Evolutionary conservation across 495 filamentous ascomycete genomes (phyloP), one percentile per base, ranked within the genome.

Genomic region (Trichoderma virens): DNA sequence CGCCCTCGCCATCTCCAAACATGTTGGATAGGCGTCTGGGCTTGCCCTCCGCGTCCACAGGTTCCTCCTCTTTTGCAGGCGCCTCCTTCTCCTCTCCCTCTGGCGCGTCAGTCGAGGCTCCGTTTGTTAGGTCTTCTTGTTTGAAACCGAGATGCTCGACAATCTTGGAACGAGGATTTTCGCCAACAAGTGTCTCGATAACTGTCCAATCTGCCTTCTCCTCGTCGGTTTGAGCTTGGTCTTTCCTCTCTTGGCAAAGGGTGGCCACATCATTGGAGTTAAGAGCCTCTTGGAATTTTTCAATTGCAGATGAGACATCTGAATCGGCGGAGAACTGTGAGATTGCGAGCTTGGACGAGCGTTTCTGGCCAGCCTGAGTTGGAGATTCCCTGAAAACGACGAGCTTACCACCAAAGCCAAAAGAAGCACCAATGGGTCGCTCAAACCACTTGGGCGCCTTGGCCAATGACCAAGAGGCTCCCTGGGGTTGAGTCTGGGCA

Each of bases 181-280:
- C 84, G 8, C 92, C 86, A 43, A 92, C 87, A 72, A 98, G 75
- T n/a, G 91, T 90, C 74, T 93, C 86, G 65, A 99, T 88, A 31
- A 97, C 90, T 74, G 88, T 87, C 94, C 94, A 99, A 73, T 98
- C 93, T 16, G 88, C 88, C 80, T 90, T 97, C 72, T 97, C 94
- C 67, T 93, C 90, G 2, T 97, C 93, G 6, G 84, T 90, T 65
- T 82, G 85, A 20, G 93, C 89, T 61, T 83, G 76, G 11, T 83
- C 74, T 47, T 90, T 86, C 65, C 91, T 88, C n/a, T 83, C 82
- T 70, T 94, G 87, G 71, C 92, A 97, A 62, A 99, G 90, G 64
- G 77, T 82, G 5, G 79, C 80, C 18, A 97, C 79, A 72, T 97
- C 88, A 31, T 89, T 91, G 65, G 83, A 84, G 70, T 88, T 85